phyloP scores from a whole-genome alignment of 768 basidiomycete genomes.

The Boletus rubroflammeus region DNA sequence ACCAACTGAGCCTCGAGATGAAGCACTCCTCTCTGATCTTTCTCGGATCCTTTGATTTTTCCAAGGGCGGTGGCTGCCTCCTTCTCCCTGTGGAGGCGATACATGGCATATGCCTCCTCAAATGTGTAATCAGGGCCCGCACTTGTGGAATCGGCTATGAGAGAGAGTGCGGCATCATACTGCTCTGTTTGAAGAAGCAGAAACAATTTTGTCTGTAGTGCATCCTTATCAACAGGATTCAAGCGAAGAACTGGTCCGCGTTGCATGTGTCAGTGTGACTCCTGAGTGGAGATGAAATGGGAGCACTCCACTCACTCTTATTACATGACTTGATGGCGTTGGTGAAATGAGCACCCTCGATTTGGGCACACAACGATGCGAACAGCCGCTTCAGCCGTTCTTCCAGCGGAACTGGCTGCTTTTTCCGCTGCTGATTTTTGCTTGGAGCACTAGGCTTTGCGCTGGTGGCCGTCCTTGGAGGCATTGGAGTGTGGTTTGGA shows the following conservation, averaged over 20 bases:
- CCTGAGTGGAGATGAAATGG: slow-evolving; percentile 19
- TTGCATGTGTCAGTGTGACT: slow-evolving; percentile 17
- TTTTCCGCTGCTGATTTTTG: slow-evolving; percentile 17
- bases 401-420: slow-evolving; percentile 20
- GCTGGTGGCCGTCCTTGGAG: slow-evolving; percentile 13
- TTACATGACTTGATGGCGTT: slow-evolving; percentile 91
- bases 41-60: slow-evolving; percentile 41
- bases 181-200: slow-evolving; percentile 84
- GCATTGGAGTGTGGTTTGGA: slow-evolving; percentile 11
- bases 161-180: slow-evolving; percentile 62
- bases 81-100: slow-evolving; percentile 73
- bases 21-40: slow-evolving; percentile 56
- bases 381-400: slow-evolving; percentile 56
- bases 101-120: slow-evolving; percentile 80
- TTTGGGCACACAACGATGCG: slow-evolving; percentile 78
- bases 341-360: slow-evolving; percentile 82
- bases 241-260: slow-evolving; percentile 60
- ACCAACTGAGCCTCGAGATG: slow-evolving; percentile 91
- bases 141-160: slow-evolving; percentile 39
- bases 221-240: slow-evolving; percentile 64
- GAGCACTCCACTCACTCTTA: slow-evolving; percentile 63
- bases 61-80: slow-evolving; percentile 59
- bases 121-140: slow-evolving; percentile 37
- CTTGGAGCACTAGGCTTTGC: slow-evolving; percentile 3
- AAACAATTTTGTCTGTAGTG: slow-evolving; percentile 81